These are phyloP conservation scores for Marsdenia floribunda DNA, from an alignment of 257 asterid species.

Conservation along the genomic window DNA sequence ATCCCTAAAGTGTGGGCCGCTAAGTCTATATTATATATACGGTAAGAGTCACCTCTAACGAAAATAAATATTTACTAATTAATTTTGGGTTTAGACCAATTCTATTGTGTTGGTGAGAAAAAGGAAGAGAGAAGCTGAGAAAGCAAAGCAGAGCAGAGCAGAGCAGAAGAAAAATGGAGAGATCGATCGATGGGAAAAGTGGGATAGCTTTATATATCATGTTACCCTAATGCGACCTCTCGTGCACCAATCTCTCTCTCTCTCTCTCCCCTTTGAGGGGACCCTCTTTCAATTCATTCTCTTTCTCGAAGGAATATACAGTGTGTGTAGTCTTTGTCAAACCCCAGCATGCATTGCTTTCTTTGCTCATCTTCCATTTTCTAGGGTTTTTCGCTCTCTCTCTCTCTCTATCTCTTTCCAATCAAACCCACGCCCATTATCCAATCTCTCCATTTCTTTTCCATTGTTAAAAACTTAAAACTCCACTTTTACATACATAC, in stretches of 20 bases:
- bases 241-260: conserved; percentile 15
- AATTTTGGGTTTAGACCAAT: too few relatives aligned
- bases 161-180: conserved; percentile 10
- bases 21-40: too few relatives aligned
- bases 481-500: too few relatives aligned
- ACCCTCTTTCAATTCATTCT: conserved; percentile 26
- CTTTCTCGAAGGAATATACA: conserved; percentile 79
- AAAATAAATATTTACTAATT: too few relatives aligned
- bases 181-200: conserved; percentile 33
- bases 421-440: background rate
- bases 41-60: too few relatives aligned
- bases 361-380: conserved; percentile 20
- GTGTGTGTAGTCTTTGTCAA: conserved; percentile 66
- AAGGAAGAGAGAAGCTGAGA: too few relatives aligned
- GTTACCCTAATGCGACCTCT: conserved; percentile 25
- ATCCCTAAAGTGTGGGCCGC: too few relatives aligned
- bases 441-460: background rate
- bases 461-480: background rate
- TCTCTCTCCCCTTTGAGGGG: conserved; percentile 16
- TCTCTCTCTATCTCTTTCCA: background rate
- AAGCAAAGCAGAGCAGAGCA: too few relatives aligned
- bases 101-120: too few relatives aligned
- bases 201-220: conserved; percentile 35
- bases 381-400: conserved; percentile 20
- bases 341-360: conserved; percentile 39